Percentiles rank a stretch among this genome's conserved stretches.
phyloP scores from a whole-genome alignment of 2,329 filamentous ascomycete genomes.

The Monilinia vaccinii-corymbosi region DNA sequence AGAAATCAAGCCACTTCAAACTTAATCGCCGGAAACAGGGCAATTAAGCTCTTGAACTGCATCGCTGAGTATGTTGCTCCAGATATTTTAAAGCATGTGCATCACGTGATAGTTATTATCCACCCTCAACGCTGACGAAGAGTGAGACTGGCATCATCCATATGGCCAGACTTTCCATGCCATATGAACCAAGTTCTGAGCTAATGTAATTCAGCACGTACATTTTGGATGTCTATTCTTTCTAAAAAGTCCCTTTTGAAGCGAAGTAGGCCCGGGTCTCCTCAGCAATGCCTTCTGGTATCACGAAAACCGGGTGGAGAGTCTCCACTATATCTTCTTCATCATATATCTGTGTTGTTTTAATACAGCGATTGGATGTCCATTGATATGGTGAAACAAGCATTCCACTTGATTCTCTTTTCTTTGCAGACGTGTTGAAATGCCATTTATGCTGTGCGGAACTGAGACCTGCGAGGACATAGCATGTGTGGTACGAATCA shows the following conservation, averaged over 20 bases:
- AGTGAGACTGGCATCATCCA: background rate
- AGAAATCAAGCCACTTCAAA: background rate
- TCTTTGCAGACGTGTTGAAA: slow-evolving; percentile 30
- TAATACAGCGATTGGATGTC: slow-evolving; percentile 35
- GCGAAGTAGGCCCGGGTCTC: slow-evolving; percentile 25
- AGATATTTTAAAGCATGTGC: background rate
- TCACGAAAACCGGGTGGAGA: slow-evolving; percentile 77
- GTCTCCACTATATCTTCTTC: slow-evolving; percentile 59
- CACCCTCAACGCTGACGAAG: background rate
- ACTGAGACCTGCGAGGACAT: slow-evolving; percentile 79
- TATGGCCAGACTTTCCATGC: background rate
- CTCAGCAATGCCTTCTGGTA: slow-evolving; percentile 51
- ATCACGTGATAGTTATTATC: background rate
- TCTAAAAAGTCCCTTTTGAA: slow-evolving; percentile 24
- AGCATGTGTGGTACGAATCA: slow-evolving; percentile 89
- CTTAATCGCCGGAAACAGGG: background rate
- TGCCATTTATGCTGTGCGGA: slow-evolving; percentile 65
- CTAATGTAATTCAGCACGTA: background rate
- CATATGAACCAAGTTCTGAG: background rate
- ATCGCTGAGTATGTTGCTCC: background rate
- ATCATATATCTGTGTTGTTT: slow-evolving; percentile 56
- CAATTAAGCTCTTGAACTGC: background rate
- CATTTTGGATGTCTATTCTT: background rate
- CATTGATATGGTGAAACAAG: slow-evolving; percentile 31
- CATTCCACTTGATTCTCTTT: slow-evolving; percentile 28